Evolutionary conservation across 768 basidiomycete species (phyloP).

Genomic region (Neoboletus magnificus): DNA sequence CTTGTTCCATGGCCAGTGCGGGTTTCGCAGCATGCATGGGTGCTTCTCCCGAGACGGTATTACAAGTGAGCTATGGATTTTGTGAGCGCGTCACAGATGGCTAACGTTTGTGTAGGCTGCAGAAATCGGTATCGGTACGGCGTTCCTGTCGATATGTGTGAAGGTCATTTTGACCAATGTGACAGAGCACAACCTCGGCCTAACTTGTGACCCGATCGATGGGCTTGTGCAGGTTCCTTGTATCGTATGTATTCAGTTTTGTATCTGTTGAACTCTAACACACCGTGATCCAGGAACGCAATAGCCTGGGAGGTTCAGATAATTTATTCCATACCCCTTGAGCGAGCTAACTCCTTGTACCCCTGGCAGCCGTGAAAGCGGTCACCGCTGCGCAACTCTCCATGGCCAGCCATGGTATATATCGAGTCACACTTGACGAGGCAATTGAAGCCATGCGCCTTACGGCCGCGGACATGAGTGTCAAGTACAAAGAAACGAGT

Average conservation of each 20-base stretch:
- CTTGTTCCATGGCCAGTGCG: slow-evolving; percentile 93
- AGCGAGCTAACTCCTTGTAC: slow-evolving; percentile 5
- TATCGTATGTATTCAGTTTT: slow-evolving; percentile 51
- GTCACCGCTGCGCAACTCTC: slow-evolving; percentile 93
- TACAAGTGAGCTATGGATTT: slow-evolving; percentile 49
- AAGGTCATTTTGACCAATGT: slow-evolving; percentile 2
- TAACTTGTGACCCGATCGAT: slow-evolving; percentile 94
- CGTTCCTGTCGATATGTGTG: neutral
- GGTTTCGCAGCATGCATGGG: slow-evolving; percentile 96
- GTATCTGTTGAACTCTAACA: slow-evolving; percentile 1
- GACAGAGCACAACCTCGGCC: slow-evolving; percentile 76
- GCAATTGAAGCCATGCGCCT: slow-evolving; percentile 94
- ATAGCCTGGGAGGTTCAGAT: slow-evolving; percentile 72
- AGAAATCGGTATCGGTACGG: slow-evolving; percentile 83
- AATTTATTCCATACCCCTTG: neutral
- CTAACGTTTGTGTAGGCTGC: slow-evolving; percentile 51
- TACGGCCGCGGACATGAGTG: slow-evolving; percentile 92
- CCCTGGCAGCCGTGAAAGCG: slow-evolving; percentile 74
- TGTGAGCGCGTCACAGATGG: neutral
- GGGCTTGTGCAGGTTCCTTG: slow-evolving; percentile 95
- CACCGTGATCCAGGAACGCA: slow-evolving; percentile 56
- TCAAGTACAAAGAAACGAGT: slow-evolving; percentile 94
- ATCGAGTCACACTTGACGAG: slow-evolving; percentile 86
- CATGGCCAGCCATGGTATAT: slow-evolving; percentile 86
- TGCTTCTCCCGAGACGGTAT: slow-evolving; percentile 76